Evolutionary conservation across 768 basidiomycete genomes (phyloP).

Genomic region (Mycena galericulata): DNA sequence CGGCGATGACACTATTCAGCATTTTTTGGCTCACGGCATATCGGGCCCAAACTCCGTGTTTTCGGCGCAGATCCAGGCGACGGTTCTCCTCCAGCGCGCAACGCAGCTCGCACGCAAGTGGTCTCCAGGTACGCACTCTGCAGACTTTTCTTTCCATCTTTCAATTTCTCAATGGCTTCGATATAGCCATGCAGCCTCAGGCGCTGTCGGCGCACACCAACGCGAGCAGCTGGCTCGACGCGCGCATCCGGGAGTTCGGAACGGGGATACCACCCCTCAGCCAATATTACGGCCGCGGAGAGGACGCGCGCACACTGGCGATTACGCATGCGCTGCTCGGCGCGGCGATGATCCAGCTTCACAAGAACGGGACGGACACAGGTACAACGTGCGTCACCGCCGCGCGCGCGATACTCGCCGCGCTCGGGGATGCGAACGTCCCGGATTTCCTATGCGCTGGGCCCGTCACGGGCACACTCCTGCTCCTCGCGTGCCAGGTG

Average conservation of each 20-base stretch:
- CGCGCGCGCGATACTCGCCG: constrained; percentile 30
- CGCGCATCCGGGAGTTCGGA: constrained; percentile 31
- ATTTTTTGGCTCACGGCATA: constrained; percentile 17
- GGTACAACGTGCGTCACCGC: constrained; percentile 18
- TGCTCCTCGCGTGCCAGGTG: constrained; percentile 33
- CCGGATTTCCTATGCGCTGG: constrained; percentile 24
- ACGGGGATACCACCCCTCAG: constrained; percentile 21
- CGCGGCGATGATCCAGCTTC: constrained; percentile 35
- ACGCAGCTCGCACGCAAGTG: constrained; percentile 25
- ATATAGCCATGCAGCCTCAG: constrained; percentile 22
- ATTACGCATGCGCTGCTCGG: constrained; percentile 33
- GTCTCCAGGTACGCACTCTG: constrained; percentile 26
- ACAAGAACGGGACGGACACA: constrained; percentile 26
- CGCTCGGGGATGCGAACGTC: constrained; percentile 28
- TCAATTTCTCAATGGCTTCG: no score
- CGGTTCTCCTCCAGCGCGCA: constrained; percentile 35
- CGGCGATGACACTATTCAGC: constrained; percentile 26
- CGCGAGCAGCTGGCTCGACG: constrained; percentile 23
- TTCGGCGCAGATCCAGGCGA: constrained; percentile 30
- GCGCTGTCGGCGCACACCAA: constrained; percentile 25
- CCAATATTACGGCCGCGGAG: constrained; percentile 18
- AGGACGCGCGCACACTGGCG: constrained; percentile 23
- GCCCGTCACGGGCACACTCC: constrained; percentile 34
- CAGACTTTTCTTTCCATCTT: neutral
- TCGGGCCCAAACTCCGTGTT: constrained; percentile 21